Conservation (phyloP, 2,329 filamentous ascomycete species). For the Cladophialophora immunda region DNA sequence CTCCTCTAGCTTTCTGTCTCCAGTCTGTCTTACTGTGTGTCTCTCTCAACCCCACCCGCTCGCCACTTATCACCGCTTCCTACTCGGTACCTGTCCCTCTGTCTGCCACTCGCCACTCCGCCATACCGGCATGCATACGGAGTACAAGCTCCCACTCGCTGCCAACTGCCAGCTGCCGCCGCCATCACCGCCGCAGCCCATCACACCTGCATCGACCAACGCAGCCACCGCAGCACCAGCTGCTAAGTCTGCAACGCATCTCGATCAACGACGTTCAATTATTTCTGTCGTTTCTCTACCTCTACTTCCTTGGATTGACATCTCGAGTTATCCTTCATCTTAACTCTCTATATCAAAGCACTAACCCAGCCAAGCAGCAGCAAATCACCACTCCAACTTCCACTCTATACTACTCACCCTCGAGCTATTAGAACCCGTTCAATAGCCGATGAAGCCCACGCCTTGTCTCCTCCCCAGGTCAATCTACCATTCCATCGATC, state of each 20-base stretch:
- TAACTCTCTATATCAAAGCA: not conserved
- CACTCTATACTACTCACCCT: not conserved
- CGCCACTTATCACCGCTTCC: not conserved
- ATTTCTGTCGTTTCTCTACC: not conserved
- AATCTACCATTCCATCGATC: slow-evolving; percentile 1
- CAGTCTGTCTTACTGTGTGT: not conserved
- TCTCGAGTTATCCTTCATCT: not conserved
- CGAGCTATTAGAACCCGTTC: not conserved
- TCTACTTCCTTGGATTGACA: not conserved
- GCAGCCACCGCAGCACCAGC: not conserved
- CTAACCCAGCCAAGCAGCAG: not conserved
- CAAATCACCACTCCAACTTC: not conserved
- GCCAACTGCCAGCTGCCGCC: not conserved
- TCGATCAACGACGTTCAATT: not conserved
- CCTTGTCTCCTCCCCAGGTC: not conserved
- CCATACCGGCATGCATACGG: not conserved
- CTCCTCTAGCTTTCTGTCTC: not conserved
- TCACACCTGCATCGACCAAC: not conserved
- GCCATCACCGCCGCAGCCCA: not conserved
- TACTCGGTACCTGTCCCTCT: no score
- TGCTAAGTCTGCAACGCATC: not conserved
- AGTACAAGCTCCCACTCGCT: not conserved
- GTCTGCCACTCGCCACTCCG: not conserved
- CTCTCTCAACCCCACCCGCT: not conserved
- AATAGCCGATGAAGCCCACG: not conserved